A percentile compares a stretch with the other conserved stretches of the same genome.
These are phyloP conservation scores for Cyanidium caldarium DNA, from an alignment of 23 red algal genomes.

Conservation along the genomic window DNA sequence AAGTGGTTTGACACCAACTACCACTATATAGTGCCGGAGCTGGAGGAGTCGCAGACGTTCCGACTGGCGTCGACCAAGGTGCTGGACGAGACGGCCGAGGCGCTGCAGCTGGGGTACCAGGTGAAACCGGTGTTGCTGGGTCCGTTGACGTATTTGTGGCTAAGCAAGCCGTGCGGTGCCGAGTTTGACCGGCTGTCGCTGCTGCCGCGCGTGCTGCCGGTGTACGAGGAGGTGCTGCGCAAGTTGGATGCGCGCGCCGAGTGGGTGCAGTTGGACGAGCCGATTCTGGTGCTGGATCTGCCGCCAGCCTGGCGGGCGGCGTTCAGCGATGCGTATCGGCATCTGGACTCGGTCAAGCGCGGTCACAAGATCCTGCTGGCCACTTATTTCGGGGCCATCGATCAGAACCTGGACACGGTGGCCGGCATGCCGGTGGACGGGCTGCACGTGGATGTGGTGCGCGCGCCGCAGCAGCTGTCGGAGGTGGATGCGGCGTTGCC, in stretches of 20 bases:
- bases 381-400: conserved; percentile 60
- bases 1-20: conserved; percentile 91
- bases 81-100: neutral
- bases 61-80: neutral
- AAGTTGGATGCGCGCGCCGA: conserved; percentile 15
- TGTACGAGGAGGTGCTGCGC: conserved; percentile 32
- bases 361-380: conserved; percentile 27
- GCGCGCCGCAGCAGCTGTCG: neutral
- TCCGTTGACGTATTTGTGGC: conserved; percentile 51
- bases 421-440: neutral
- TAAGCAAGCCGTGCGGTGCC: conserved; percentile 14
- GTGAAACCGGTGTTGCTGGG: conserved; percentile 55
- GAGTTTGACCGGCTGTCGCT: conserved; percentile 15
- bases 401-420: neutral
- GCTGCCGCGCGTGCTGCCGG: conserved; percentile 23
- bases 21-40: conserved; percentile 72
- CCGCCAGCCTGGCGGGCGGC: conserved; percentile 18
- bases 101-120: neutral
- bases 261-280: conserved; percentile 65
- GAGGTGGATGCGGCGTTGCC: neutral
- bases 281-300: conserved; percentile 36
- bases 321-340: conserved; percentile 1
- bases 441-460: conserved; percentile 8
- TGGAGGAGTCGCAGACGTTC: conserved; percentile 8
- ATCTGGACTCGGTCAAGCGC: neutral